Evolutionary conservation across 305 asterid species (phyloP).

Genomic region (Withania somnifera): DNA sequence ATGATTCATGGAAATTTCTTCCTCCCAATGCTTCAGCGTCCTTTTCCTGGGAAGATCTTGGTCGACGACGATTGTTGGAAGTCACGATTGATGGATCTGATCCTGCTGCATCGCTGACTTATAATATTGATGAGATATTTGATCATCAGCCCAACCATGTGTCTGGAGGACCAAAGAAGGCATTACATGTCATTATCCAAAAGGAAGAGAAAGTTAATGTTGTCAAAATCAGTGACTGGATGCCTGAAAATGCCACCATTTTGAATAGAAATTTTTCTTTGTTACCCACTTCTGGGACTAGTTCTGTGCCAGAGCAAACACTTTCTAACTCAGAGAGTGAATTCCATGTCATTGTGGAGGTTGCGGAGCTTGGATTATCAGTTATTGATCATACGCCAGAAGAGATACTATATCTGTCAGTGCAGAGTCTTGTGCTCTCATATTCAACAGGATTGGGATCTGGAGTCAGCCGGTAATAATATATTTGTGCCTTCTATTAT

Average conservation of each 20-base stretch:
- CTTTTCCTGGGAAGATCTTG: slow-evolving; percentile 97
- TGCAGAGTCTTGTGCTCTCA: slow-evolving; percentile 75
- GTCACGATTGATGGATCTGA: slow-evolving; percentile 70
- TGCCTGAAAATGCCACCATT: slow-evolving; percentile 47
- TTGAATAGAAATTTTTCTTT: slow-evolving; percentile 39
- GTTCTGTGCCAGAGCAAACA: slow-evolving; percentile 41
- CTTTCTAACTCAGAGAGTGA: slow-evolving; percentile 48
- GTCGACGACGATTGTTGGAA: slow-evolving; percentile 66
- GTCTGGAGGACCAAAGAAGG: slow-evolving; percentile 53
- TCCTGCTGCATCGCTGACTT: slow-evolving; percentile 49
- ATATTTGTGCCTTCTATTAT: background rate
- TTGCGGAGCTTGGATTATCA: slow-evolving; percentile 91
- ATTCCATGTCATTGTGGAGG: slow-evolving; percentile 85
- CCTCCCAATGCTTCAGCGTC: slow-evolving; percentile 76
- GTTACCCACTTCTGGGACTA: slow-evolving; percentile 34
- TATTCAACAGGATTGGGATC: slow-evolving; percentile 94
- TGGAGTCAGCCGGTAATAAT: slow-evolving; percentile 80
- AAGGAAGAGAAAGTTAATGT: slow-evolving; percentile 92
- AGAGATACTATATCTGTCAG: slow-evolving; percentile 82
- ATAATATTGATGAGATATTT: slow-evolving; percentile 79
- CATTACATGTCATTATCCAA: slow-evolving; percentile 55
- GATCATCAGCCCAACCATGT: slow-evolving; percentile 73
- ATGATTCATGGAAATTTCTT: slow-evolving; percentile 72
- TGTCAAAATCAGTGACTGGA: slow-evolving; percentile 87
- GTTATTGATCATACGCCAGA: slow-evolving; percentile 97